Evolutionary conservation across 2,329 filamentous ascomycete genomes (phyloP).

Genomic region (Cladosporium sp.): DNA sequence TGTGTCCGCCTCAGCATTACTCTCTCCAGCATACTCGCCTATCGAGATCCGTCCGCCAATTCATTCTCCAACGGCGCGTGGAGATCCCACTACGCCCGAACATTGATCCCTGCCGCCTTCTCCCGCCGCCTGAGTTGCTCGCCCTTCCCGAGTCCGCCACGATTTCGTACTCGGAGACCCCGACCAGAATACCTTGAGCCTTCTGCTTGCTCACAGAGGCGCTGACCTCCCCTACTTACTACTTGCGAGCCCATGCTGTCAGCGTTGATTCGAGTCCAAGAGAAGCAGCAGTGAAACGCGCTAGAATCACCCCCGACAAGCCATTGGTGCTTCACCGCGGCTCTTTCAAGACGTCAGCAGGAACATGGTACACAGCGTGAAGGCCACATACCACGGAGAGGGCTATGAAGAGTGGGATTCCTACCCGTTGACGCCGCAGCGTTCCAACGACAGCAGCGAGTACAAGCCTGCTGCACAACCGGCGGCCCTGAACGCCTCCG

Average conservation of each 20-base stretch:
- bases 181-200: neutral
- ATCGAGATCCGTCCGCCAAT: no score
- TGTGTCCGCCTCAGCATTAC: no score
- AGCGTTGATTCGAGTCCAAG: neutral
- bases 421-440: conserved; percentile 11
- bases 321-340: neutral
- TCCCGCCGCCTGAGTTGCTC: neutral
- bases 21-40: neutral
- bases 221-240: neutral
- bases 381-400: conserved; percentile 10
- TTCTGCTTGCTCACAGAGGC: neutral
- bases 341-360: neutral
- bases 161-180: neutral
- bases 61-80: conserved; percentile 10
- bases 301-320: neutral
- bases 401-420: conserved; percentile 9
- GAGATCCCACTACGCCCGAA: conserved; percentile 1
- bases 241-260: neutral
- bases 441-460: conserved; percentile 9
- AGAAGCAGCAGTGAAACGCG: conserved; percentile 5
- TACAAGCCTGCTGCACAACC: conserved; percentile 9
- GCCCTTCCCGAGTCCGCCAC: neutral
- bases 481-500: conserved; percentile 12
- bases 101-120: conserved; percentile 2
- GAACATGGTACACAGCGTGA: conserved; percentile 11